Percentiles rank a stretch among this genome's conserved stretches.
Evolutionary conservation across 352 stramenopile species (phyloP).

Genomic region (Hyaloperonospora arabidopsidis): DNA sequence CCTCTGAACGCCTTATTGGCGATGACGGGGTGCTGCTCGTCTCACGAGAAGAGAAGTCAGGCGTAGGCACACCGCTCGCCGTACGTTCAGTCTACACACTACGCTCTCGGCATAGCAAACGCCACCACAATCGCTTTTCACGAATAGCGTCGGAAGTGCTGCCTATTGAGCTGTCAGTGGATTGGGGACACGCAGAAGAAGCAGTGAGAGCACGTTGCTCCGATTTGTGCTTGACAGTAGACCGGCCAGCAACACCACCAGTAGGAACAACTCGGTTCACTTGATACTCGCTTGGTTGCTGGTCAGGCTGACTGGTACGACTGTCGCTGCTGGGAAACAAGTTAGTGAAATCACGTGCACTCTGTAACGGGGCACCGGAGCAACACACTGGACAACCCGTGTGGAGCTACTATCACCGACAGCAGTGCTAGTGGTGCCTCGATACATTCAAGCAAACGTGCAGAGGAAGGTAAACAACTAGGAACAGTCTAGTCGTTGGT

Average conservation of each 20-base stretch:
- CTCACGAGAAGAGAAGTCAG: slow-evolving; percentile 35
- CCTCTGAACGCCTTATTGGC: slow-evolving; percentile 13
- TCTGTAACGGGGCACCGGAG: too few species aligned
- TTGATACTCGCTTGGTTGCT: slow-evolving; percentile 27
- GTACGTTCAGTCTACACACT: slow-evolving; percentile 50
- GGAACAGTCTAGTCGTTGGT: too few species aligned
- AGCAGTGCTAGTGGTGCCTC: too few species aligned
- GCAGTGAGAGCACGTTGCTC: slow-evolving; percentile 19
- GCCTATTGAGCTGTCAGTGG: slow-evolving; percentile 31
- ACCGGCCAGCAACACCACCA: slow-evolving; percentile 19
- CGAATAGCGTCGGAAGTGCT: slow-evolving; percentile 38
- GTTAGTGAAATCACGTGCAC: slow-evolving; percentile 54
- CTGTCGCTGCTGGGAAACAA: slow-evolving; percentile 49
- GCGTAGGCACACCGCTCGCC: slow-evolving; percentile 51
- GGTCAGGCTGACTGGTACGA: slow-evolving; percentile 32
- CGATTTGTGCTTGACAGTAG: slow-evolving; percentile 14
- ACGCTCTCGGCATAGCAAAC: slow-evolving; percentile 51
- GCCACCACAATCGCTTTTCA: slow-evolving; percentile 71
- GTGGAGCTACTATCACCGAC: too few species aligned
- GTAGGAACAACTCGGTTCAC: slow-evolving; percentile 21
- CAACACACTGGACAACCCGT: too few species aligned
- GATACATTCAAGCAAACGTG: too few species aligned
- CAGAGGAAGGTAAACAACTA: too few species aligned
- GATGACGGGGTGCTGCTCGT: slow-evolving; percentile 33
- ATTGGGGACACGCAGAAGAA: slow-evolving; percentile 21